Conservation (phyloP, 768 basidiomycete genomes). For the Tubosaeta sp. region DNA sequence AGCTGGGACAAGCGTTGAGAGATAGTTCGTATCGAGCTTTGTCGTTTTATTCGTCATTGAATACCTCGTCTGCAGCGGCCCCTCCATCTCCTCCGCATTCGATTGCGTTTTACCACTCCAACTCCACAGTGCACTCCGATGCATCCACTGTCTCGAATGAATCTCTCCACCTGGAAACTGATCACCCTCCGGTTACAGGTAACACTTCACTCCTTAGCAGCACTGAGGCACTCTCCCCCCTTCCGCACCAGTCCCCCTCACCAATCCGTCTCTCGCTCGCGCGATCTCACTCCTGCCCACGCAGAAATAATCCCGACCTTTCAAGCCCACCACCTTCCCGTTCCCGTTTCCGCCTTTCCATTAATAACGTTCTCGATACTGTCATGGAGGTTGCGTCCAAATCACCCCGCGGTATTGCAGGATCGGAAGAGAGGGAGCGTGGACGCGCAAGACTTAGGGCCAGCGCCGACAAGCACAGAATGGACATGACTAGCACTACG, state of each 20-base stretch:
- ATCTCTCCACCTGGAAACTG: conserved; percentile 2
- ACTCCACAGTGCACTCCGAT: background rate
- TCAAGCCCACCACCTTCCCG: conserved; percentile 1
- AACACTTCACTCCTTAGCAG: conserved; percentile 28
- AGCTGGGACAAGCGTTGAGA: conserved; percentile 14
- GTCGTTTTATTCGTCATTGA: background rate
- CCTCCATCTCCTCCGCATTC: conserved; percentile 1
- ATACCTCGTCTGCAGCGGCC: background rate
- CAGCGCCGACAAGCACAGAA: background rate
- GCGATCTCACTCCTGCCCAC: background rate
- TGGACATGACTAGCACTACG: background rate
- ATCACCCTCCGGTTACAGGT: background rate
- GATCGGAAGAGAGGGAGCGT: conserved; percentile 31
- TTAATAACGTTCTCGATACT: conserved; percentile 14
- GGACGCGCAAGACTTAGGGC: conserved; percentile 21
- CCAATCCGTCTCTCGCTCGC: background rate
- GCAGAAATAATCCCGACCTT: background rate
- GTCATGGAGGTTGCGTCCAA: conserved; percentile 18
- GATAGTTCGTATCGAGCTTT: background rate
- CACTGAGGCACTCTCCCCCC: conserved; percentile 21
- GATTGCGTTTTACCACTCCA: background rate
- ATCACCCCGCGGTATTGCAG: conserved; percentile 27
- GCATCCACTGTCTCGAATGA: conserved; percentile 5
- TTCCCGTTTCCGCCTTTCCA: conserved; percentile 17
- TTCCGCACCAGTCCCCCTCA: background rate